Percentiles rank a stretch among this genome's conserved stretches.
Conservation (phyloP, 2,329 filamentous ascomycete species). For the Fusarium guadeloupense region DNA sequence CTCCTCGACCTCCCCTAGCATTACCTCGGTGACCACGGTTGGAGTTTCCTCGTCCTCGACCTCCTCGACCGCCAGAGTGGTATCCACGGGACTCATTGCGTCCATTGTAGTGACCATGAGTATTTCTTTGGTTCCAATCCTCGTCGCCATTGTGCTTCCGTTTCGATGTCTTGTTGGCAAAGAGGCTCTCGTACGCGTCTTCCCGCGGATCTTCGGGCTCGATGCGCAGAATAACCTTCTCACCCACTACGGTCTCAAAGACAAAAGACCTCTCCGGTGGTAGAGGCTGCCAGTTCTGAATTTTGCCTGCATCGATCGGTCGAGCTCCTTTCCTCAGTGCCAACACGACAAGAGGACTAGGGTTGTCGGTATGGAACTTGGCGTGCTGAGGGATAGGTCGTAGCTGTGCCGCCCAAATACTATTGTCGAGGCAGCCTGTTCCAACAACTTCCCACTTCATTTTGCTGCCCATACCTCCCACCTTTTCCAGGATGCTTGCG, state of each 20-base stretch:
- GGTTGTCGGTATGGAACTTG: slow-evolving; percentile 81
- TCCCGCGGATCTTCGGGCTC: slow-evolving; percentile 74
- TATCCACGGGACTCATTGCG: slow-evolving; percentile 55
- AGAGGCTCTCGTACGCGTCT: slow-evolving; percentile 70
- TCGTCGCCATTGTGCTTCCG: slow-evolving; percentile 66
- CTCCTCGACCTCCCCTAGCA: slow-evolving; percentile 53
- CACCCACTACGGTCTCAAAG: slow-evolving; percentile 85
- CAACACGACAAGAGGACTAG: slow-evolving; percentile 81
- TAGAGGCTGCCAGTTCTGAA: slow-evolving; percentile 84
- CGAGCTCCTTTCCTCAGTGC: slow-evolving; percentile 79
- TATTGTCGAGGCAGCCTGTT: slow-evolving; percentile 77
- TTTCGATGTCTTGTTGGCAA: slow-evolving; percentile 68
- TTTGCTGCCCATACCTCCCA: slow-evolving; percentile 86
- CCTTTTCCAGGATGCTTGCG: slow-evolving; percentile 77
- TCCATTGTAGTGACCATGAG: slow-evolving; percentile 48
- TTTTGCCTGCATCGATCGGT: slow-evolving; percentile 81
- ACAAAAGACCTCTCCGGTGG: slow-evolving; percentile 74
- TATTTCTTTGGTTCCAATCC: slow-evolving; percentile 48
- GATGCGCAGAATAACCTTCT: slow-evolving; percentile 85
- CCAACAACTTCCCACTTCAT: slow-evolving; percentile 86
- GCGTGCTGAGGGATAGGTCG: slow-evolving; percentile 74
- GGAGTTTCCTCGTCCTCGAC: slow-evolving; percentile 51
- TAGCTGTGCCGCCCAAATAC: slow-evolving; percentile 86
- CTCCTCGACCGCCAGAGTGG: slow-evolving; percentile 55
- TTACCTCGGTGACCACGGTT: slow-evolving; percentile 50